Percentiles rank a stretch among this genome's conserved stretches.
phyloP scores from a whole-genome alignment of 2,329 filamentous ascomycete genomes.

The Penicillium occitanis region DNA sequence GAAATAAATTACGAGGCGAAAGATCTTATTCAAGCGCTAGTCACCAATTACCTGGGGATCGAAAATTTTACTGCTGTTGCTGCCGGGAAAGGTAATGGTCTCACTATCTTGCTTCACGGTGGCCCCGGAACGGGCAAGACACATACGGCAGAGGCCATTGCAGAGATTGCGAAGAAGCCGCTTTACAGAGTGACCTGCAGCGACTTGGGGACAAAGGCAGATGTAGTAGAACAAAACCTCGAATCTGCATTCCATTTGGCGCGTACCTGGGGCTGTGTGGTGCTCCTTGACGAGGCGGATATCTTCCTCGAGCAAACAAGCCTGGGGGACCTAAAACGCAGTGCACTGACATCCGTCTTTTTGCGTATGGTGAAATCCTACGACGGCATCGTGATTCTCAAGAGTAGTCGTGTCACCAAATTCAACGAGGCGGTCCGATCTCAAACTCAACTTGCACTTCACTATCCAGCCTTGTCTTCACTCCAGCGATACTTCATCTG shows the following conservation, averaged over 20 bases:
- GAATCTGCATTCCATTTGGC: slow-evolving; percentile 23
- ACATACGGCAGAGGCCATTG: slow-evolving; percentile 51
- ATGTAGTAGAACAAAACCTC: slow-evolving; percentile 40
- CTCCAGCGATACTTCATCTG: not conserved
- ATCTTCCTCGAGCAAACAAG: slow-evolving; percentile 3
- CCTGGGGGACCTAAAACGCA: not conserved
- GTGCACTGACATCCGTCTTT: slow-evolving; percentile 28
- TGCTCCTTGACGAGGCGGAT: not conserved
- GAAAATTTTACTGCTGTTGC: not conserved
- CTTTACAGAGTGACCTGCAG: slow-evolving; percentile 51
- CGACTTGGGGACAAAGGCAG: slow-evolving; percentile 49
- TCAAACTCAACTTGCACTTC: slow-evolving; percentile 10
- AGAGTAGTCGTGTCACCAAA: slow-evolving; percentile 35
- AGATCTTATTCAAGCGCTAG: not conserved
- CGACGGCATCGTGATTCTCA: slow-evolving; percentile 40
- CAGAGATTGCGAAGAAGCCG: slow-evolving; percentile 53
- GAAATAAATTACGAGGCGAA: slow-evolving; percentile 4
- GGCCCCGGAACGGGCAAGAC: slow-evolving; percentile 58
- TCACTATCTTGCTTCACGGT: slow-evolving; percentile 53
- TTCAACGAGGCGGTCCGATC: slow-evolving; percentile 41
- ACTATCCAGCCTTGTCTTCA: slow-evolving; percentile 13
- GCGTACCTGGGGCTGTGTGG: slow-evolving; percentile 22
- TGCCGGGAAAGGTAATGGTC: slow-evolving; percentile 20
- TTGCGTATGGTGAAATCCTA: slow-evolving; percentile 41
- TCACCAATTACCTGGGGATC: not conserved